These are phyloP conservation scores for Malus hybrid DNA, from an alignment of 331 rosid genomes.

Conservation along the genomic window DNA sequence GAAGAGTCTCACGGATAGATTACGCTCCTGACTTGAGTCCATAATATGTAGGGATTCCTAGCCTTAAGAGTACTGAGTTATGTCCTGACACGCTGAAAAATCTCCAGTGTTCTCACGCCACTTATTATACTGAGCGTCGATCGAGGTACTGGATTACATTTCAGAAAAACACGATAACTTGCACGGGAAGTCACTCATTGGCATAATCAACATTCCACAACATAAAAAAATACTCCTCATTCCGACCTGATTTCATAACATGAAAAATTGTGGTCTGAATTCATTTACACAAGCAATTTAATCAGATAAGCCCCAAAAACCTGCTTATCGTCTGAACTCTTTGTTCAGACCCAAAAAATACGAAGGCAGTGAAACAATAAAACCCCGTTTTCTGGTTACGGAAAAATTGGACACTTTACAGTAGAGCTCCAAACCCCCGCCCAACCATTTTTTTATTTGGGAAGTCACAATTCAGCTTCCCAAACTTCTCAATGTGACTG, in stretches of 20 bases:
- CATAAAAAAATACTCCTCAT: not conserved
- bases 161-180: too few species aligned
- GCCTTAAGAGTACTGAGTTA: too few species aligned
- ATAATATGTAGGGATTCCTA: too few species aligned
- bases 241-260: not conserved
- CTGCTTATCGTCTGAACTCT: slow-evolving; percentile 37
- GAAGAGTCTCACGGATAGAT: too few species aligned
- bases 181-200: too few species aligned
- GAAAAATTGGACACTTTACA: slow-evolving; percentile 9
- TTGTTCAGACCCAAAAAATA: slow-evolving; percentile 10
- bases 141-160: too few species aligned
- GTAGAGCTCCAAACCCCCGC: slow-evolving; percentile 13
- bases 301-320: slow-evolving; percentile 46
- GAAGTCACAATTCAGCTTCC: not conserved
- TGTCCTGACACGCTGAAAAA: too few species aligned
- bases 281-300: slow-evolving; percentile 36
- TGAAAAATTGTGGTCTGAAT: not conserved
- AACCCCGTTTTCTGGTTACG: slow-evolving; percentile 3
- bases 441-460: not conserved
- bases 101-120: too few species aligned
- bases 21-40: too few species aligned
- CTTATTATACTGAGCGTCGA: too few species aligned
- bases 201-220: not conserved
- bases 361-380: slow-evolving; percentile 9
- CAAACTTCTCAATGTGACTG: slow-evolving; percentile 5